Percentiles rank a stretch among this genome's conserved stretches.
phyloP scores from a whole-genome alignment of 805 yeast genomes.

The Priceomyces carsonii region DNA sequence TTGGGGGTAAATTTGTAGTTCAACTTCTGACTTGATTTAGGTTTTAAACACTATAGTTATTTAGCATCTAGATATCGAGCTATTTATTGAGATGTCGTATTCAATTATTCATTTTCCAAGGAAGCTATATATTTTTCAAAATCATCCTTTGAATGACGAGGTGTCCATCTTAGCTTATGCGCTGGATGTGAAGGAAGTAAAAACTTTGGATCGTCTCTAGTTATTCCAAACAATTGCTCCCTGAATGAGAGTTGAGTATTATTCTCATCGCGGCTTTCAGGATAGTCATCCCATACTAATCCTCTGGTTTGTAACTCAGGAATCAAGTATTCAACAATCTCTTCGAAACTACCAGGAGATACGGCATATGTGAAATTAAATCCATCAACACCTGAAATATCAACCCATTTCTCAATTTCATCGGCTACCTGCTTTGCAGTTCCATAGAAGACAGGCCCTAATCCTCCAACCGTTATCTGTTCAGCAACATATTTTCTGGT shows the following conservation, averaged over 20 bases:
- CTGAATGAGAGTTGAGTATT: constrained; percentile 27
- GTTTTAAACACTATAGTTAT: background rate
- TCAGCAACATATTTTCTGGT: constrained; percentile 28
- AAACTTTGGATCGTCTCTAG: constrained; percentile 18
- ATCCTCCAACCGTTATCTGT: constrained; percentile 26
- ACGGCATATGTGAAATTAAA: constrained; percentile 41
- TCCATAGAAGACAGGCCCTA: constrained; percentile 37
- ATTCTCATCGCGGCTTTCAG: constrained; percentile 16
- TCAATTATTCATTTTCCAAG: background rate
- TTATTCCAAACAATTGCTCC: constrained; percentile 33
- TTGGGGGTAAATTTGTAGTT: constrained; percentile 45
- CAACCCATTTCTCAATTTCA: constrained; percentile 39
- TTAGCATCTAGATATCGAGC: too few relatives aligned
- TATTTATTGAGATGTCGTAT: background rate
- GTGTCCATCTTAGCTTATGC: constrained; percentile 24
- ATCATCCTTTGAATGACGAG: constrained; percentile 24
- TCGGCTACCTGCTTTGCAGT: constrained; percentile 40
- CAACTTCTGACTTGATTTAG: background rate
- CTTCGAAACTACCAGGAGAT: constrained; percentile 36
- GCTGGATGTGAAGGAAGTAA: constrained; percentile 18
- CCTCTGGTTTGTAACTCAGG: constrained; percentile 39
- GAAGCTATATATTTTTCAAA: constrained; percentile 17
- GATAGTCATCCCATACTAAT: constrained; percentile 37
- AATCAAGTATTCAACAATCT: constrained; percentile 34
- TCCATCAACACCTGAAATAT: constrained; percentile 42